These are phyloP conservation scores for Stemphylium beticola DNA, from an alignment of 2,329 filamentous ascomycete species.

Conservation along the genomic window DNA sequence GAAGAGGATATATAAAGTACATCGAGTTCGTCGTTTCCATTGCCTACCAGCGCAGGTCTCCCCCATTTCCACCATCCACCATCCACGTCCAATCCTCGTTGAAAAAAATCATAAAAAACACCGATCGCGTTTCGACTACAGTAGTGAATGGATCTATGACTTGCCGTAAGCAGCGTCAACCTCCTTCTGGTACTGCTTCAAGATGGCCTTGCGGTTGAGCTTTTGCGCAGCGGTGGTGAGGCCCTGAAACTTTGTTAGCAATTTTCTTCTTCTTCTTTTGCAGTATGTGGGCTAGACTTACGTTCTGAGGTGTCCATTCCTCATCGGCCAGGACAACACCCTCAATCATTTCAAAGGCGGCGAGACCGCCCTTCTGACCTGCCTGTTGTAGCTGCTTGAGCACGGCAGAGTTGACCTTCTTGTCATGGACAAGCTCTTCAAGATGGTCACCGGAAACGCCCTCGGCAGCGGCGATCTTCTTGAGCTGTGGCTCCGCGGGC, in stretches of 20 bases:
- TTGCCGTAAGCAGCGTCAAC: slow-evolving; percentile 55
- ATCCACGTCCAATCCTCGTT: too few species aligned
- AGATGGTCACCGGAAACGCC: slow-evolving; percentile 69
- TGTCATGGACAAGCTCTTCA: slow-evolving; percentile 71
- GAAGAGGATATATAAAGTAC: too few species aligned
- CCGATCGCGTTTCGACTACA: too few species aligned
- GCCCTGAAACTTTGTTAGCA: slow-evolving; percentile 45
- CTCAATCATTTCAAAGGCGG: slow-evolving; percentile 74
- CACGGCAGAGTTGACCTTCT: slow-evolving; percentile 68
- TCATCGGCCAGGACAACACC: slow-evolving; percentile 81
- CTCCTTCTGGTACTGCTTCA: slow-evolving; percentile 59
- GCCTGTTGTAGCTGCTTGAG: slow-evolving; percentile 72
- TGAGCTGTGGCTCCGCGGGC: slow-evolving; percentile 62
- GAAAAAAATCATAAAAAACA: too few species aligned
- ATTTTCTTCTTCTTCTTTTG: not conserved
- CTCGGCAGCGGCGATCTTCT: slow-evolving; percentile 61
- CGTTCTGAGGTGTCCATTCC: slow-evolving; percentile 85
- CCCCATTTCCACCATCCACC: too few species aligned
- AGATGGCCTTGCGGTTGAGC: slow-evolving; percentile 58
- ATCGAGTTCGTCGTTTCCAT: too few species aligned
- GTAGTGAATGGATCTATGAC: not conserved
- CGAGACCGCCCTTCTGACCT: slow-evolving; percentile 70
- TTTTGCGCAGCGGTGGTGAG: slow-evolving; percentile 61
- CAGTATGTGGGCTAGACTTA: slow-evolving; percentile 57
- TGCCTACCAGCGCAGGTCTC: too few species aligned